Percentiles rank a stretch among this genome's conserved stretches.
Conservation (phyloP, 805 yeast genomes). For the Wickerhamiella domercqiae region DNA sequence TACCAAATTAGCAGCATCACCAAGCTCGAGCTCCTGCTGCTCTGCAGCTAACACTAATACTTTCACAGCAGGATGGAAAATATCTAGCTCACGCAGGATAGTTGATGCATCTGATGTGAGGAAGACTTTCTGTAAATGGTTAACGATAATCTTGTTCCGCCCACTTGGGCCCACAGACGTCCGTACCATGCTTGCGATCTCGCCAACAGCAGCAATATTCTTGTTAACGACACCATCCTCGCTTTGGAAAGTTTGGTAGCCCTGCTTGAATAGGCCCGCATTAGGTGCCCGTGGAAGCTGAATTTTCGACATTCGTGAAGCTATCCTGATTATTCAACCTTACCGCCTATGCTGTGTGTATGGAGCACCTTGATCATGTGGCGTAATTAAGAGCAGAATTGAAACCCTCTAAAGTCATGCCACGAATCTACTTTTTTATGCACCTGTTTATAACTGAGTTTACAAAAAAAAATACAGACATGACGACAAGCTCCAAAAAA, state of each 20-base stretch:
- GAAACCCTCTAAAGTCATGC: no score
- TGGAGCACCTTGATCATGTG: neutral
- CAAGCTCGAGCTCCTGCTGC: constrained; percentile 95
- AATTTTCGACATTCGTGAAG: constrained; percentile 47
- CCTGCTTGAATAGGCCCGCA: constrained; percentile 88
- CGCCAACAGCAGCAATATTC: constrained; percentile 88
- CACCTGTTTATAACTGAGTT: neutral
- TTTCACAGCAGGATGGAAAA: constrained; percentile 95
- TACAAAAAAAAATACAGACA: neutral
- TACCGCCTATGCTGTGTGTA: neutral
- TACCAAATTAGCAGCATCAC: constrained; percentile 88
- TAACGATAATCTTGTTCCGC: constrained; percentile 87
- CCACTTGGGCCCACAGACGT: constrained; percentile 98
- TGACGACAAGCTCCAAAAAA: no score
- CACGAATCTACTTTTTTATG: no score
- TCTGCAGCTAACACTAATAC: constrained; percentile 90
- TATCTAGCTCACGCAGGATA: constrained; percentile 80
- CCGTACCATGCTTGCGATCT: constrained; percentile 77
- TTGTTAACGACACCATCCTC: constrained; percentile 91
- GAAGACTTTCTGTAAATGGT: constrained; percentile 69
- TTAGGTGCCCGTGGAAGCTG: constrained; percentile 87
- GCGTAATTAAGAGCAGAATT: no score
- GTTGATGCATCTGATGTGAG: constrained; percentile 98
- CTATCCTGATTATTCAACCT: neutral
- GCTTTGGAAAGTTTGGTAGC: constrained; percentile 71